Evolutionary conservation across 129 eudicot species (phyloP).

Genomic region (Kitagawia praeruptora): DNA sequence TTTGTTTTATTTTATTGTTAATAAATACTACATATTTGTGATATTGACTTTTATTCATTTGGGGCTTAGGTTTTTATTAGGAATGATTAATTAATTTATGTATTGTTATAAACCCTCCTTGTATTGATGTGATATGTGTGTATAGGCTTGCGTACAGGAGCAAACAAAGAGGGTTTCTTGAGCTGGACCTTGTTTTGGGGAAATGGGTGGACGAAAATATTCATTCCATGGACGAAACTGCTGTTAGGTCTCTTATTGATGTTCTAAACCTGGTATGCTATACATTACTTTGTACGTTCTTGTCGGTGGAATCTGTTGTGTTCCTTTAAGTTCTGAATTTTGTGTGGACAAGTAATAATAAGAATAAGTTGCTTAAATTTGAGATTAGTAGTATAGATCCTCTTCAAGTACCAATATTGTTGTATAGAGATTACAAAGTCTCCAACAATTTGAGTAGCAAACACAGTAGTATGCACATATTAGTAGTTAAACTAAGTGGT

Average conservation of each 20-base stretch:
- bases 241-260: conserved; percentile 62
- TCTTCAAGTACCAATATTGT: background rate
- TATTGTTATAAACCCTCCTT: background rate
- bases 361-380: background rate
- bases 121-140: background rate
- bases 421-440: background rate
- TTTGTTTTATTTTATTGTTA: too few relatives aligned
- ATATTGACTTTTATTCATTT: background rate
- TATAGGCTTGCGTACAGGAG: conserved; percentile 87
- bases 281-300: background rate
- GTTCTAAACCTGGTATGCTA: conserved; percentile 70
- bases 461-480: background rate
- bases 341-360: background rate
- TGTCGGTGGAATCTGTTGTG: too few relatives aligned
- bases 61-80: background rate
- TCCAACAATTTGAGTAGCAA: background rate
- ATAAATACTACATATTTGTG: background rate
- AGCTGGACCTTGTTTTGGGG: conserved; percentile 83
- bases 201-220: conserved; percentile 87
- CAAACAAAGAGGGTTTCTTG: conserved; percentile 90
- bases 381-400: background rate
- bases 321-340: background rate
- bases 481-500: background rate
- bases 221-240: conserved; percentile 61
- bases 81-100: background rate